phyloP scores from a whole-genome alignment of 257 asterid species.

The Solanum pennellii region DNA sequence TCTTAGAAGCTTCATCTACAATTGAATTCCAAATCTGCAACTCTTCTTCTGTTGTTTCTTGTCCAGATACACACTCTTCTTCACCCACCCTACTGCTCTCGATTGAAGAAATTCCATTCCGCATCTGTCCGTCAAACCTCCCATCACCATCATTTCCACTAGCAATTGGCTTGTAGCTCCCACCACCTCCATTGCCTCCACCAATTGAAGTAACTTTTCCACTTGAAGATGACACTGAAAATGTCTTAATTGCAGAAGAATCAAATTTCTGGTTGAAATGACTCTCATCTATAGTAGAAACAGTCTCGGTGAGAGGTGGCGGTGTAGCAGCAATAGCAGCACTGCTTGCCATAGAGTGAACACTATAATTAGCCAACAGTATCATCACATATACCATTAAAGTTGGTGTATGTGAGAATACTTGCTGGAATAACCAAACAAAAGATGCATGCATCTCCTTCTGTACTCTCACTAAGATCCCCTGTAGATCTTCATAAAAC shows the following conservation, averaged over 20 bases:
- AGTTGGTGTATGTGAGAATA: constrained; percentile 86
- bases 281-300: constrained; percentile 29
- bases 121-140: constrained; percentile 24
- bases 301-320: constrained; percentile 14
- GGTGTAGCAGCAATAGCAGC: constrained; percentile 44
- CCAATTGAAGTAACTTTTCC: constrained; percentile 52
- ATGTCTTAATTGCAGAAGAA: constrained; percentile 32
- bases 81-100: constrained; percentile 27
- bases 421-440: constrained; percentile 94
- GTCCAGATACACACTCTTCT: constrained; percentile 42
- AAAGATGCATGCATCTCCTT: constrained; percentile 82
- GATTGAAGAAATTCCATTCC: constrained; percentile 33
- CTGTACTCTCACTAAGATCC: constrained; percentile 61
- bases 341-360: constrained; percentile 50
- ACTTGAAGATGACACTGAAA: constrained; percentile 35
- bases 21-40: constrained; percentile 49
- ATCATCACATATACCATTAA: constrained; percentile 92
- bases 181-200: constrained; percentile 62
- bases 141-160: constrained; percentile 84
- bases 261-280: constrained; percentile 26
- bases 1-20: constrained; percentile 53
- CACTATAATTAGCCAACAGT: constrained; percentile 83
- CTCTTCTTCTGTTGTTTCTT: constrained; percentile 39
- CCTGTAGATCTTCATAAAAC: constrained; percentile 73
- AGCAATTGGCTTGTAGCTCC: constrained; percentile 33